These are phyloP conservation scores for Trichosanthes truncata DNA, from an alignment of 306 rosid species.

Conservation along the genomic window DNA sequence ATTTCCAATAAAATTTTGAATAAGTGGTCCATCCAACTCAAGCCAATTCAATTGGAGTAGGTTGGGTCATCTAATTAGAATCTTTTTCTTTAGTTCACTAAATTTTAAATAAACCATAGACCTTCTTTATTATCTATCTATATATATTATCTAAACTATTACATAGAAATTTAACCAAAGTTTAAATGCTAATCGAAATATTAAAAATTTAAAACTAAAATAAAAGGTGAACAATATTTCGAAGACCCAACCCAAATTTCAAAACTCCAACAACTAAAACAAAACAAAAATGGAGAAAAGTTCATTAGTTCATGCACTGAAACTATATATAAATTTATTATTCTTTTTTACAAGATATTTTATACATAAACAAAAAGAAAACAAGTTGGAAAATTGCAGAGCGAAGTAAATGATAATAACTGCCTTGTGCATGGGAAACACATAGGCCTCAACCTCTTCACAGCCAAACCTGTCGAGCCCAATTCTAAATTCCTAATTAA, in stretches of 20 bases:
- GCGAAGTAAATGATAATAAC: not conserved
- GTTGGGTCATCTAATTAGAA: too few species aligned
- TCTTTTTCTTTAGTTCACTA: too few species aligned
- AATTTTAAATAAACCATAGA: too few species aligned
- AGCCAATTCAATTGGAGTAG: too few species aligned
- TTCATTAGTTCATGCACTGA: not conserved
- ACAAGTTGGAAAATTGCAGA: not conserved
- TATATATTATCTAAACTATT: too few species aligned
- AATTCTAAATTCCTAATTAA: not conserved
- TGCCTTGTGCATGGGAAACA: not conserved
- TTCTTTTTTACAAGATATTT: not conserved
- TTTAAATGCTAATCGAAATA: too few species aligned
- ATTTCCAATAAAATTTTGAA: too few species aligned
- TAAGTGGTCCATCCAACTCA: too few species aligned
- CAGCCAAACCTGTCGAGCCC: not conserved
- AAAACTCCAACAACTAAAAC: not conserved
- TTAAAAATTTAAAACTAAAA: too few species aligned
- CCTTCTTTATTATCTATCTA: too few species aligned
- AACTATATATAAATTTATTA: not conserved
- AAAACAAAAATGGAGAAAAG: not conserved
- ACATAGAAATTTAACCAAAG: too few species aligned
- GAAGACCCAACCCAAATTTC: not conserved
- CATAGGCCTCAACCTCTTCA: not conserved
- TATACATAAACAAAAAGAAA: not conserved
- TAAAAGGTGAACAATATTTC: too few species aligned